Percentiles rank a stretch among this genome's conserved stretches.
These are phyloP conservation scores for Alopecurus myosuroides DNA, from an alignment of 176 grass and related monocot species.

Conservation along the genomic window DNA sequence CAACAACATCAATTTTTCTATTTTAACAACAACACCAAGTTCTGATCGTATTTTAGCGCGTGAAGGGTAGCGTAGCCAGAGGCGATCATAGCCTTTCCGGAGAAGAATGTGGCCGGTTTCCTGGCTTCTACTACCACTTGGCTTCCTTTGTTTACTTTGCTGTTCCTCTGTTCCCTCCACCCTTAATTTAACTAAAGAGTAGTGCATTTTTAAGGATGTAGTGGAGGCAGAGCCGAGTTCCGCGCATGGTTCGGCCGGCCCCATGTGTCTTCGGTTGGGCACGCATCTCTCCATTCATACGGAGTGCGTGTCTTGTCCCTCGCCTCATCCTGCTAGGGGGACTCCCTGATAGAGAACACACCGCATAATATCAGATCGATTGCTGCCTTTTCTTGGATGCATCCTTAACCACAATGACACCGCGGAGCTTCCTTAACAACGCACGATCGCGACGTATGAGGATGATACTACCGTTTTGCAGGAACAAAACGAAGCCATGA, in stretches of 20 bases:
- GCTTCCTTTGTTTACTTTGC: background rate
- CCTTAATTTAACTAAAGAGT: background rate
- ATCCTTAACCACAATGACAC: background rate
- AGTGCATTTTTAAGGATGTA: slow-evolving; percentile 17
- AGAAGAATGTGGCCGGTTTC: slow-evolving; percentile 35
- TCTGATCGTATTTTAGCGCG: background rate
- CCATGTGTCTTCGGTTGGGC: slow-evolving; percentile 39
- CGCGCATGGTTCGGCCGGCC: slow-evolving; percentile 1
- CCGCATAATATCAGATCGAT: background rate
- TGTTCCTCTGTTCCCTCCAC: background rate
- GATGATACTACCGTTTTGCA: background rate
- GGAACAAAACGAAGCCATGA: background rate
- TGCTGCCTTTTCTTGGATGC: slow-evolving; percentile 13
- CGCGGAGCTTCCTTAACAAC: background rate
- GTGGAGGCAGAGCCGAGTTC: slow-evolving; percentile 24
- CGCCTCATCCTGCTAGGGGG: no score
- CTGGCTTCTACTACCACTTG: background rate
- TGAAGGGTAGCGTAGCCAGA: background rate
- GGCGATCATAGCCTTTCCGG: slow-evolving; percentile 28
- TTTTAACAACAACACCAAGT: background rate
- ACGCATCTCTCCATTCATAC: slow-evolving; percentile 3
- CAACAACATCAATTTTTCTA: background rate
- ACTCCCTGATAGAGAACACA: background rate
- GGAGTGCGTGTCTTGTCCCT: background rate
- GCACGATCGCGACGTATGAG: background rate